Percentiles rank a stretch among this genome's conserved stretches.
These are phyloP conservation scores for Triticum timopheevii DNA, from an alignment of 176 grass and related monocot genomes.

Conservation along the genomic window DNA sequence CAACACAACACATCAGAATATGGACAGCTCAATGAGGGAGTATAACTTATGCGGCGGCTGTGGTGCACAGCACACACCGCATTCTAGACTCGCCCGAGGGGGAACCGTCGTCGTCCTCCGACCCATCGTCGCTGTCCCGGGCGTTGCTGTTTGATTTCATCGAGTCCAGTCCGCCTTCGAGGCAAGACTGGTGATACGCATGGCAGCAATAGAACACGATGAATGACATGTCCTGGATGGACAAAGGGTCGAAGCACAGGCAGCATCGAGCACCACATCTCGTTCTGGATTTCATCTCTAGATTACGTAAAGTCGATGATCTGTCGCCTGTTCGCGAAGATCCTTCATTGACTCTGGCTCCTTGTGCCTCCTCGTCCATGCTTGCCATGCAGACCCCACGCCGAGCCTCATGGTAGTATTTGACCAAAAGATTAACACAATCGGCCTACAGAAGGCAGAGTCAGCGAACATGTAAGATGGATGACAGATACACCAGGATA, in stretches of 20 bases:
- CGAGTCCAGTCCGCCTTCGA: constrained; percentile 67
- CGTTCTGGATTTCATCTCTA: constrained; percentile 83
- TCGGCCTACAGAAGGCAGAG: constrained; percentile 59
- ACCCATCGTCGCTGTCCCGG: constrained; percentile 38
- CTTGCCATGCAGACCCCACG: constrained; percentile 73
- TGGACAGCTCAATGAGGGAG: neutral
- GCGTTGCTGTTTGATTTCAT: constrained; percentile 49
- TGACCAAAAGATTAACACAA: constrained; percentile 91
- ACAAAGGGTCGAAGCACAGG: constrained; percentile 88
- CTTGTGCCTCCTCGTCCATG: constrained; percentile 61
- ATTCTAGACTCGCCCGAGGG: constrained; percentile 45
- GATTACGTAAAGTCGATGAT: constrained; percentile 25
- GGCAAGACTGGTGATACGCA: constrained; percentile 78
- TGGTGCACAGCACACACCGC: constrained; percentile 96
- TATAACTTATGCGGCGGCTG: constrained; percentile 58
- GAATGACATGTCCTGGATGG: constrained; percentile 68
- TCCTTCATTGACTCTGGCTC: constrained; percentile 39
- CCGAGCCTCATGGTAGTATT: constrained; percentile 87
- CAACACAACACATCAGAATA: constrained; percentile 39
- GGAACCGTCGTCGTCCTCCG: constrained; percentile 43
- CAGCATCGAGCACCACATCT: constrained; percentile 84
- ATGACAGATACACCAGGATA: constrained; percentile 12
- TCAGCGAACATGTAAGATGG: constrained; percentile 4
- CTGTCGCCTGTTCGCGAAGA: constrained; percentile 53
- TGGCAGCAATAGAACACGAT: constrained; percentile 97